phyloP scores from a whole-genome alignment of 306 rosid species.

The Cicer pinnatifidum region DNA sequence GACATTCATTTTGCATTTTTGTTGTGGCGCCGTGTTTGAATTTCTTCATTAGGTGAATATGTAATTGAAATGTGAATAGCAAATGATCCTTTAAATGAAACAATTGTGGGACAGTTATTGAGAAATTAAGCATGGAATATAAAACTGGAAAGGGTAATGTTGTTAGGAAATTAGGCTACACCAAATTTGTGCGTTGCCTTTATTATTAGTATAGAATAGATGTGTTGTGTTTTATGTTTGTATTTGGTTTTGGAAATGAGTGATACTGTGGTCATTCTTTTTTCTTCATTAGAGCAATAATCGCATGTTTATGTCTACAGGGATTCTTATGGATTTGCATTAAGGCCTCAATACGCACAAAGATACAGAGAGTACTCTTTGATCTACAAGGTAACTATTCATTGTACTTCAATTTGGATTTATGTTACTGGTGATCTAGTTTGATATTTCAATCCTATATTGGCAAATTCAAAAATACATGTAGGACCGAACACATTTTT shows the following conservation, averaged over 20 bases:
- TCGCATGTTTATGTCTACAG: slow-evolving; percentile 48
- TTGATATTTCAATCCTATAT: slow-evolving; percentile 40
- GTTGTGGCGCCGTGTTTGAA: not conserved
- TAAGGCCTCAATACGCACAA: slow-evolving; percentile 90
- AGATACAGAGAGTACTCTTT: slow-evolving; percentile 66
- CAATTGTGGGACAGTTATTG: too few species aligned
- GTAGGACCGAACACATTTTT: not conserved
- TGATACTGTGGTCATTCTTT: slow-evolving; percentile 5
- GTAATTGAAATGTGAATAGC: too few species aligned
- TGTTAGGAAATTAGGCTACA: too few species aligned
- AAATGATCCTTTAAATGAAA: too few species aligned
- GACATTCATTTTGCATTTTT: not conserved
- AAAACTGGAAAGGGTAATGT: too few species aligned
- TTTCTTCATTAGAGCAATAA: not conserved
- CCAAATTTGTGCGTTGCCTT: too few species aligned
- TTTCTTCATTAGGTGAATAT: not conserved
- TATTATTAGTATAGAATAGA: too few species aligned
- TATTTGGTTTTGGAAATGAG: slow-evolving; percentile 26
- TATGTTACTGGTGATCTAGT: slow-evolving; percentile 20
- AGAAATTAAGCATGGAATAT: too few species aligned
- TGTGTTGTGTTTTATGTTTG: slow-evolving; percentile 10
- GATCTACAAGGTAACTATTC: slow-evolving; percentile 72
- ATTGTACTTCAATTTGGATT: slow-evolving; percentile 27
- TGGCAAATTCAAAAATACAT: not conserved
- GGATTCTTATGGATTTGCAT: slow-evolving; percentile 91